These are phyloP conservation scores for Oryza rufipogon DNA, from an alignment of 176 grass and related monocot genomes.

Conservation along the genomic window DNA sequence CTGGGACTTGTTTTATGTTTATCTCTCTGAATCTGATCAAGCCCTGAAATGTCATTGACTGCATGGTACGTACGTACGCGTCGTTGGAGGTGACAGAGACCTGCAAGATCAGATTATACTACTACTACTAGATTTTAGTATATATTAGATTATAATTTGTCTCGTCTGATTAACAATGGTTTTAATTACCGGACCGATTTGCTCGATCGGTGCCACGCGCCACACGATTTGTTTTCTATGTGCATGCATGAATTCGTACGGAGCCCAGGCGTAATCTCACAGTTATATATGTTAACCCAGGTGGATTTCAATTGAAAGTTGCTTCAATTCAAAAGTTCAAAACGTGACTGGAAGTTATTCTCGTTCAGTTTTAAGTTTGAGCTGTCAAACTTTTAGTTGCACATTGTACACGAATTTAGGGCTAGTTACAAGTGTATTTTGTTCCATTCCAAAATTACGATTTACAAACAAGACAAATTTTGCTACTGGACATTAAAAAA, in stretches of 20 bases:
- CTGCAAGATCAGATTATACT: not conserved
- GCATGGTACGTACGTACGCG: not conserved
- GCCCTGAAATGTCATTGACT: slow-evolving; percentile 4
- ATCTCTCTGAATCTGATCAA: not conserved
- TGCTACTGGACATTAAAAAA: too few species aligned
- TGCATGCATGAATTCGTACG: slow-evolving; percentile 22
- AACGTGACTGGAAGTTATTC: not conserved
- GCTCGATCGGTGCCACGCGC: not conserved
- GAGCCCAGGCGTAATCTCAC: not conserved
- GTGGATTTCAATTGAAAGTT: not conserved
- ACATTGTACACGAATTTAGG: too few species aligned
- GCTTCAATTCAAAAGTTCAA: not conserved
- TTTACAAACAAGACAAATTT: too few species aligned
- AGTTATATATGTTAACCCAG: too few species aligned
- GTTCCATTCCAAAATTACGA: not conserved
- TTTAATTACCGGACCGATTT: slow-evolving; percentile 10
- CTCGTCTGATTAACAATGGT: not conserved
- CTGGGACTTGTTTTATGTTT: not conserved
- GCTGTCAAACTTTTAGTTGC: not conserved
- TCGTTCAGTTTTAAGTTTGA: not conserved
- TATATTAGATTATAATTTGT: not conserved
- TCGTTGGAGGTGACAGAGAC: not conserved
- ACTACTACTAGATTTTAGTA: not conserved
- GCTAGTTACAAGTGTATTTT: not conserved
- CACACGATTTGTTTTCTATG: not conserved